These are phyloP conservation scores for Leccinum uliginosum DNA, from an alignment of 768 basidiomycete species.

Conservation along the genomic window DNA sequence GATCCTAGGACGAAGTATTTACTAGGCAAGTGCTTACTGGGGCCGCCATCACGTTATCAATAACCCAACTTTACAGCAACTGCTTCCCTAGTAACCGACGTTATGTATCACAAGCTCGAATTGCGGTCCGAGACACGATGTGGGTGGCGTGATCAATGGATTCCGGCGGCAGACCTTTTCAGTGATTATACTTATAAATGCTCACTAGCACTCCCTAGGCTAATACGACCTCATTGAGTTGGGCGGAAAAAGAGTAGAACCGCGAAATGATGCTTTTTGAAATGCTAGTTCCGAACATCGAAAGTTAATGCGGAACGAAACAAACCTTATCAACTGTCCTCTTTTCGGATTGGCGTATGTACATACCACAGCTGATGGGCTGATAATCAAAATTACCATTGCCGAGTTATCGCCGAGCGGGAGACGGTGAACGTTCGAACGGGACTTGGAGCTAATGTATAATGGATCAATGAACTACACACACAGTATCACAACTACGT, in stretches of 20 bases:
- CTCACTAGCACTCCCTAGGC: background rate
- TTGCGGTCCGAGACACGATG: background rate
- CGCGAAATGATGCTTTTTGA: background rate
- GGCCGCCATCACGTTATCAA: background rate
- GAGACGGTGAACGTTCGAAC: background rate
- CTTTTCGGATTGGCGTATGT: background rate
- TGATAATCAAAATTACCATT: background rate
- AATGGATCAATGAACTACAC: background rate
- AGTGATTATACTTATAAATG: background rate
- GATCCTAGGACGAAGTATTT: background rate
- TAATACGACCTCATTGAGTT: background rate
- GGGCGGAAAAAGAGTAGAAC: background rate
- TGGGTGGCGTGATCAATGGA: background rate
- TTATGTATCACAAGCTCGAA: background rate
- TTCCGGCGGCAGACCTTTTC: background rate
- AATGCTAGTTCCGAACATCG: background rate
- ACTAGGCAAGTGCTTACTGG: background rate
- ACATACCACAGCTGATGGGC: background rate
- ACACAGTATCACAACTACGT: background rate
- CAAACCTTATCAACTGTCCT: background rate
- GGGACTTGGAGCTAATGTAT: background rate
- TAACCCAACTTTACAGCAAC: background rate
- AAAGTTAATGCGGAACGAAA: background rate
- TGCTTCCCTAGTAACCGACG: background rate
- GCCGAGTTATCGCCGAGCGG: background rate